These are phyloP conservation scores for Globisporangium lucens DNA, from an alignment of 352 stramenopile species.

Conservation along the genomic window DNA sequence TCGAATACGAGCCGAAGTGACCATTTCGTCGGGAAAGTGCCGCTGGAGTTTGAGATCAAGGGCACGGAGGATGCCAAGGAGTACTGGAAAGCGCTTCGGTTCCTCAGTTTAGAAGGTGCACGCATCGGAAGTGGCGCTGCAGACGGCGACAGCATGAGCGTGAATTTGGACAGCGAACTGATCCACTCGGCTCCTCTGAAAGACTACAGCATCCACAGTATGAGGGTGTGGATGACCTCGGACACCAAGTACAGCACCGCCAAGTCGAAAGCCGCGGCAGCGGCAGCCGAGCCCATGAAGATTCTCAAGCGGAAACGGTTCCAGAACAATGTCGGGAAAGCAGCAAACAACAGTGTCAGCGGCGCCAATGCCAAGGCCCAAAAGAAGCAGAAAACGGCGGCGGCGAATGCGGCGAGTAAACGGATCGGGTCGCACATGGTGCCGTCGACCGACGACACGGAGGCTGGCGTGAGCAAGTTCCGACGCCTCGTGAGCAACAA, in stretches of 20 bases:
- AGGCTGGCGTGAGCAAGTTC: slow-evolving; percentile 38
- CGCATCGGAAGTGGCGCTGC: slow-evolving; percentile 37
- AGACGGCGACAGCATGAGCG: slow-evolving; percentile 36
- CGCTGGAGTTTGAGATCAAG: slow-evolving; percentile 49
- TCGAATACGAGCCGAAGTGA: slow-evolving; percentile 49
- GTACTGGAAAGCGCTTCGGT: slow-evolving; percentile 77
- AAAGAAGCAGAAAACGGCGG: slow-evolving; percentile 14
- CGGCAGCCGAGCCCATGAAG: slow-evolving; percentile 35
- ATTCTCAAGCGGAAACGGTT: slow-evolving; percentile 58
- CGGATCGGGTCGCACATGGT: slow-evolving; percentile 22
- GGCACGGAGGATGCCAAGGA: slow-evolving; percentile 39
- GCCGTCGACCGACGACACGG: slow-evolving; percentile 27
- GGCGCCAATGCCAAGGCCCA: slow-evolving; percentile 2
- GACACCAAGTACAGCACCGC: slow-evolving; percentile 42
- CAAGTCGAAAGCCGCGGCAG: slow-evolving; percentile 49
- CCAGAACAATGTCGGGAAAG: slow-evolving; percentile 19
- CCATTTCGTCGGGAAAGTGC: slow-evolving; percentile 49
- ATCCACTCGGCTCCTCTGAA: slow-evolving; percentile 53
- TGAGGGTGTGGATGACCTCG: slow-evolving; percentile 67
- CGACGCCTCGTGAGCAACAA: slow-evolving; percentile 47
- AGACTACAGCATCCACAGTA: slow-evolving; percentile 64
- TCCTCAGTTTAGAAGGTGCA: slow-evolving; percentile 65
- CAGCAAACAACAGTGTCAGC: slow-evolving; percentile 7
- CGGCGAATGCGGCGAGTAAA: not conserved
- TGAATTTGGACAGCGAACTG: slow-evolving; percentile 52